Evolutionary conservation across 805 yeast genomes (phyloP).

Genomic region (Grigorovia jiainica): DNA sequence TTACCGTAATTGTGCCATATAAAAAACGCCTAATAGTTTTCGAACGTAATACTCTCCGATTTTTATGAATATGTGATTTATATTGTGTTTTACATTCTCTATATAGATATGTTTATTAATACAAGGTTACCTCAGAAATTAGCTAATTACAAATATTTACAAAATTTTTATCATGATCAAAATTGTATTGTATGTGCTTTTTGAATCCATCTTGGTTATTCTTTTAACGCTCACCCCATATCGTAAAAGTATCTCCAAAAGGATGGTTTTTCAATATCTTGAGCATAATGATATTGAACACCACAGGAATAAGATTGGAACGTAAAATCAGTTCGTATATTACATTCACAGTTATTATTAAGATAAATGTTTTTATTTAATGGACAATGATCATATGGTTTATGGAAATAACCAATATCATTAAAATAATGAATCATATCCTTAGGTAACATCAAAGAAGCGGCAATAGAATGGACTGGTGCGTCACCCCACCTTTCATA

Average conservation of each 20-base stretch:
- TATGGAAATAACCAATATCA: slow-evolving; percentile 72
- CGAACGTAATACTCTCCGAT: too few species aligned
- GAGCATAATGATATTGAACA: slow-evolving; percentile 43
- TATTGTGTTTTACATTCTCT: too few species aligned
- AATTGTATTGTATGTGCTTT: too few species aligned
- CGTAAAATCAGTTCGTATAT: slow-evolving; percentile 49
- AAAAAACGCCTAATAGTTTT: too few species aligned
- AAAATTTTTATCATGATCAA: too few species aligned
- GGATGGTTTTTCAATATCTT: slow-evolving; percentile 42
- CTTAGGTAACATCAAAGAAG: slow-evolving; percentile 56
- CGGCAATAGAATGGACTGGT: slow-evolving; percentile 78
- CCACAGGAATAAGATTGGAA: slow-evolving; percentile 64
- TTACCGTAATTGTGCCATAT: too few species aligned
- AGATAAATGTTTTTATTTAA: slow-evolving; percentile 39
- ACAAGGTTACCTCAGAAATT: too few species aligned
- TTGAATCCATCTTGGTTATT: too few species aligned
- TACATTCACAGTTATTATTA: slow-evolving; percentile 55
- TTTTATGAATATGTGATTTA: too few species aligned
- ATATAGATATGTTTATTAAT: too few species aligned
- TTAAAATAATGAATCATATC: slow-evolving; percentile 63
- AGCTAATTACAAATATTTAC: too few species aligned
- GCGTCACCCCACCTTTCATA: slow-evolving; percentile 93
- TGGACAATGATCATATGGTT: slow-evolving; percentile 58
- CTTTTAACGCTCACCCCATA: too few species aligned
- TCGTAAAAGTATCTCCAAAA: slow-evolving; percentile 9